Conservation (phyloP, 352 stramenopile species). For the Pythium monospermum region DNA sequence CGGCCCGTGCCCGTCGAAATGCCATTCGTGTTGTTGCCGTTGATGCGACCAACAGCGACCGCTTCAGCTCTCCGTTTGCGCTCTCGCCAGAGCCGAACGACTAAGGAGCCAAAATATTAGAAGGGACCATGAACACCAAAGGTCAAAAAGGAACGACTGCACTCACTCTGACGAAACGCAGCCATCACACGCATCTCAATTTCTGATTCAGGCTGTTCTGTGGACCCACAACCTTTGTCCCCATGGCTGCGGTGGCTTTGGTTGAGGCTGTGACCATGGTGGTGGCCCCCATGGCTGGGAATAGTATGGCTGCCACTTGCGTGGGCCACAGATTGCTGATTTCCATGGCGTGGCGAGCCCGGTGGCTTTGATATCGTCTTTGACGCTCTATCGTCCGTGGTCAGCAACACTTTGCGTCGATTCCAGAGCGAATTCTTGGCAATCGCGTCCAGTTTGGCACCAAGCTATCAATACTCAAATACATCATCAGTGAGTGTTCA, state of each 20-base stretch:
- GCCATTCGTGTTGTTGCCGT: constrained; percentile 26
- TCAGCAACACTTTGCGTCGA: constrained; percentile 51
- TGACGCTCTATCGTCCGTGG: constrained; percentile 26
- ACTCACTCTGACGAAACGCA: constrained; percentile 54
- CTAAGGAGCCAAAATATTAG: too few species aligned
- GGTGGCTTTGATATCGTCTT: background rate
- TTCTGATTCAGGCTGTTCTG: constrained; percentile 19
- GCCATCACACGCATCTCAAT: constrained; percentile 38
- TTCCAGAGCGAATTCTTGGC: constrained; percentile 48
- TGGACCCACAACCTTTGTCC: too few species aligned
- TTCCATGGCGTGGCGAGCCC: constrained; percentile 21
- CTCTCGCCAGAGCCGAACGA: constrained; percentile 60
- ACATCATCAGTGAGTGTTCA: too few species aligned
- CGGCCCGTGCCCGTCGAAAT: constrained; percentile 17
- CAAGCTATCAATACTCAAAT: constrained; percentile 34
- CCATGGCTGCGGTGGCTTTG: background rate
- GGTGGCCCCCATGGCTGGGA: too few species aligned
- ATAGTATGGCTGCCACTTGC: too few species aligned
- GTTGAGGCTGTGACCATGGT: background rate
- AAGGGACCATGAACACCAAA: background rate
- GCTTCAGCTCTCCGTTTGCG: constrained; percentile 44
- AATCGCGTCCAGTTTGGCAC: constrained; percentile 55
- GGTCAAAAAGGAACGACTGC: background rate
- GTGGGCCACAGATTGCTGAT: too few species aligned
- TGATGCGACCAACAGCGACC: constrained; percentile 45